Conservation (phyloP, 2,329 filamentous ascomycete species). For the Pseudogymnoascus sp. region DNA sequence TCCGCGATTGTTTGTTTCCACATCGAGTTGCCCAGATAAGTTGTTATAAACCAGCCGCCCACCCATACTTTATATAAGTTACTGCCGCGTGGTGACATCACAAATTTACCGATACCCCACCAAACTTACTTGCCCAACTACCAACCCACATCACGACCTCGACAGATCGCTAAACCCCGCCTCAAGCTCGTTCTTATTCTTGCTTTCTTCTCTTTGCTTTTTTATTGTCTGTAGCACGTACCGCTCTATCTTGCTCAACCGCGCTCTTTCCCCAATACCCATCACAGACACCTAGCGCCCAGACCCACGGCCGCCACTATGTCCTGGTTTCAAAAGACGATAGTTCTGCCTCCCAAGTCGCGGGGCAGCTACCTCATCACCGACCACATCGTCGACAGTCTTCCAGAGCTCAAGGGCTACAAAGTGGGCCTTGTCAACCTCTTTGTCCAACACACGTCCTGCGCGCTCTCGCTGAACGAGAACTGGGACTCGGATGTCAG, state of each 20-base stretch:
- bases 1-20: neutral
- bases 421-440: conserved; percentile 80
- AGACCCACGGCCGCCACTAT: conserved; percentile 31
- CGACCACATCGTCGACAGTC: conserved; percentile 55
- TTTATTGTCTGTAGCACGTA: conserved; percentile 43
- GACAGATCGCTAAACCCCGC: neutral
- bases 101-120: conserved; percentile 5
- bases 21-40: neutral
- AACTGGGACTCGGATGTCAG: conserved; percentile 83
- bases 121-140: conserved; percentile 19
- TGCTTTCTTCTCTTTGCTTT: conserved; percentile 43
- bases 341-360: conserved; percentile 66
- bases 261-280: conserved; percentile 24
- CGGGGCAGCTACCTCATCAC: conserved; percentile 89
- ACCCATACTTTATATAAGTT: neutral
- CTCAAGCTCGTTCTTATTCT: conserved; percentile 34
- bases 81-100: neutral
- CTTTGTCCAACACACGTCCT: conserved; percentile 92
- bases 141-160: neutral
- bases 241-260: conserved; percentile 36
- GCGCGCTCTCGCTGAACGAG: conserved; percentile 85
- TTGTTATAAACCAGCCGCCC: neutral
- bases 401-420: conserved; percentile 76
- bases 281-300: conserved; percentile 20
- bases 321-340: conserved; percentile 77